Evolutionary conservation across 768 basidiomycete species (phyloP).

Genomic region (Mycena floridula): DNA sequence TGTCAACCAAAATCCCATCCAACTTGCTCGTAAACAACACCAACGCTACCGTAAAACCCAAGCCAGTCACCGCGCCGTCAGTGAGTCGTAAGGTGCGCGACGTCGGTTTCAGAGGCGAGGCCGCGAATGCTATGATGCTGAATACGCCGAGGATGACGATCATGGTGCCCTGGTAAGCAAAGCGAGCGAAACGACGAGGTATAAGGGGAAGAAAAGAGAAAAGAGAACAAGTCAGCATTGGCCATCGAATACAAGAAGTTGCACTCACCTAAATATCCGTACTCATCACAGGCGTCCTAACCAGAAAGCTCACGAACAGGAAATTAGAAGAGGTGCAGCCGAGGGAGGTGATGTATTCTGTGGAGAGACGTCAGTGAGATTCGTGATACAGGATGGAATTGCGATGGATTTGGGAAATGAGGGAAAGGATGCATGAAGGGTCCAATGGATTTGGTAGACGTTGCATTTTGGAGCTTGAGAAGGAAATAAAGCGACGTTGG

Average conservation of each 20-base stretch:
- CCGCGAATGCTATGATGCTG: slow-evolving; percentile 85
- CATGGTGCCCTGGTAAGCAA: slow-evolving; percentile 60
- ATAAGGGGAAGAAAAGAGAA: too few species aligned
- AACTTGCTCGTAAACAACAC: slow-evolving; percentile 68
- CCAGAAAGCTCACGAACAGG: slow-evolving; percentile 84
- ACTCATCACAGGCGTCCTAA: slow-evolving; percentile 78
- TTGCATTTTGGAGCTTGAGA: too few species aligned
- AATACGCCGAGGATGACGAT: slow-evolving; percentile 80
- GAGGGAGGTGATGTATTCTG: slow-evolving; percentile 94
- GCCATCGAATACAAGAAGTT: neutral
- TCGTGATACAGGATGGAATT: too few species aligned
- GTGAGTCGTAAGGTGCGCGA: slow-evolving; percentile 68
- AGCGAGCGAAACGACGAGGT: neutral
- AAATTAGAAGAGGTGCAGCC: slow-evolving; percentile 97
- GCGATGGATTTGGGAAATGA: too few species aligned
- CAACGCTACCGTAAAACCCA: slow-evolving; percentile 71
- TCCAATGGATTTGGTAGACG: too few species aligned
- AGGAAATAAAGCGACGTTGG: too few species aligned
- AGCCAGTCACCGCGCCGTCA: slow-evolving; percentile 91
- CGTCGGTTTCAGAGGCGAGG: slow-evolving; percentile 66
- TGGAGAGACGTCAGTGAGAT: too few species aligned
- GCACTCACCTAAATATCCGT: slow-evolving; percentile 75
- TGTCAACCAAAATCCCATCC: slow-evolving; percentile 67
- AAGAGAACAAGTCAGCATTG: neutral
- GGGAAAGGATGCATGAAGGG: too few species aligned